Evolutionary conservation across 345 rosid genomes (phyloP).

Genomic region (Acer campestre): DNA sequence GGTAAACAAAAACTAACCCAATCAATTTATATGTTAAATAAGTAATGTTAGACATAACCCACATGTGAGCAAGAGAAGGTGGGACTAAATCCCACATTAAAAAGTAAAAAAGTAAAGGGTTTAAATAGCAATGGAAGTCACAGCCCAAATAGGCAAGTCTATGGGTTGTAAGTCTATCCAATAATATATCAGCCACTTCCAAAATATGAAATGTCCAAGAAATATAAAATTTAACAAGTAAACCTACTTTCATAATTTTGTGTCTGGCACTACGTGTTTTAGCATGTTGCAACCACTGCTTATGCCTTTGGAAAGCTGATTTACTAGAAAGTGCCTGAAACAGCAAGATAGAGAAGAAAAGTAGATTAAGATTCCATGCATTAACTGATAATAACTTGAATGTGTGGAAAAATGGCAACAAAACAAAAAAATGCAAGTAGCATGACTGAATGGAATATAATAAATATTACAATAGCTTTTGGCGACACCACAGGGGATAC

Average conservation of each 20-base stretch:
- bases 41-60: neutral
- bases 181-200: neutral
- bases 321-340: slow-evolving; percentile 89
- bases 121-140: neutral
- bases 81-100: neutral
- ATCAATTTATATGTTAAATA: neutral
- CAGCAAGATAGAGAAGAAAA: slow-evolving; percentile 15
- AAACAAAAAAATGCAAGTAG: neutral
- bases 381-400: neutral
- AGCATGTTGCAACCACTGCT: slow-evolving; percentile 91
- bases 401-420: neutral
- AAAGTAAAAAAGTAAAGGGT: neutral
- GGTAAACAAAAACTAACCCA: slow-evolving; percentile 1
- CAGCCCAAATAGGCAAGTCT: neutral
- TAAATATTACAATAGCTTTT: neutral
- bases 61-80: neutral
- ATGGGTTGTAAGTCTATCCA: neutral
- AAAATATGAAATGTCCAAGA: neutral
- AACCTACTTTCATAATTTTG: slow-evolving; percentile 86
- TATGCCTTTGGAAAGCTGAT: slow-evolving; percentile 87
- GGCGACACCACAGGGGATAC: neutral
- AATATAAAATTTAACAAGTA: neutral
- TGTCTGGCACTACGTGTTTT: slow-evolving; percentile 95
- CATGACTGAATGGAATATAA: neutral
- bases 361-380: neutral